A percentile compares a stretch with the other conserved stretches of the same genome.
These are phyloP conservation scores for Acacia pycnantha DNA, from an alignment of 331 rosid species.

Conservation along the genomic window DNA sequence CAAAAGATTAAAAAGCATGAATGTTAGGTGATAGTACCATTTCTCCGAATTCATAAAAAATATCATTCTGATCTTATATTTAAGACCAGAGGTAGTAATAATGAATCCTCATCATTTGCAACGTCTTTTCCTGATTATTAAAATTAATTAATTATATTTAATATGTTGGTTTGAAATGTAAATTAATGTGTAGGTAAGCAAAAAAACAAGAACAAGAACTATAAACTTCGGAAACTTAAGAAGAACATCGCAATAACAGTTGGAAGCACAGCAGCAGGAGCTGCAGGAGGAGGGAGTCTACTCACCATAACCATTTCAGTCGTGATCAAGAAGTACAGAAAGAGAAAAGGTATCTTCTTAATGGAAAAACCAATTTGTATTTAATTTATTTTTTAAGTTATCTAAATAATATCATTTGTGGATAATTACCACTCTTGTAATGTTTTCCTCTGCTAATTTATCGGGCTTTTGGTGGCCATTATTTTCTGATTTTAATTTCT, in stretches of 20 bases:
- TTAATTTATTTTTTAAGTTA: not conserved
- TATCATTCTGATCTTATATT: not conserved
- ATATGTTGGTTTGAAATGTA: not conserved
- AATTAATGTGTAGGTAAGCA: slow-evolving; percentile 16
- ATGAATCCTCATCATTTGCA: not conserved
- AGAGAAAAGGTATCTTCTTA: slow-evolving; percentile 41
- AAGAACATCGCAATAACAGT: slow-evolving; percentile 79
- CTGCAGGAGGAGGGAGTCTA: slow-evolving; percentile 47
- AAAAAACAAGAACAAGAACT: slow-evolving; percentile 33
- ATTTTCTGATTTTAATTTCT: no score
- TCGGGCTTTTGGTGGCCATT: no score
- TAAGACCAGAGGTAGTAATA: no score
- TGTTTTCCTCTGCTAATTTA: no score
- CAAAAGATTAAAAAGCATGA: not conserved
- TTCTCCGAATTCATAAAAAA: not conserved
- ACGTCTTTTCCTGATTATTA: not conserved
- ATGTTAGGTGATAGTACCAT: not conserved
- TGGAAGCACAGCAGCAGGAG: slow-evolving; percentile 63
- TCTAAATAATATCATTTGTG: slow-evolving; percentile 24
- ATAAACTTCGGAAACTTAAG: slow-evolving; percentile 45
- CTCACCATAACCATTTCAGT: slow-evolving; percentile 61
- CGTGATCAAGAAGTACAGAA: slow-evolving; percentile 49
- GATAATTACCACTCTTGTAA: slow-evolving; percentile 20
- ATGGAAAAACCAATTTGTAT: not conserved
- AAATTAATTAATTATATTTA: not conserved